Base-by-base conservation (phyloP, 306 rosid genomes). In the Begonia loranthoides region DNA sequence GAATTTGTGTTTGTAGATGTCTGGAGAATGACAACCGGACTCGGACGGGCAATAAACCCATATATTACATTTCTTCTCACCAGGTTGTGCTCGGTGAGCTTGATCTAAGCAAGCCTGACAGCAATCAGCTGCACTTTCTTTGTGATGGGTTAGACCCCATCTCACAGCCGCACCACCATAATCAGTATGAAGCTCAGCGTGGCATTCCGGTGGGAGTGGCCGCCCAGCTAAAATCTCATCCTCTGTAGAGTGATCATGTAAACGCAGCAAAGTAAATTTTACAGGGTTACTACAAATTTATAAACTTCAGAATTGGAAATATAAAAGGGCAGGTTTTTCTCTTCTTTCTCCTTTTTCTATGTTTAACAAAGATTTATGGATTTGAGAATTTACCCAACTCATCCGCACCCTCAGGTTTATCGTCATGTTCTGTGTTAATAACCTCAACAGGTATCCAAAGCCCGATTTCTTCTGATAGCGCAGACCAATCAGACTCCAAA, bases 31-130 rank as follows among this genome's bases (percentile, higher is more conserved):
- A 67, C 97, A 85, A 22, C 97, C 97, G 14, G 15, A 28, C 61
- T 85, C 97, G 12, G 81, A 72, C 1, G 95, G 97, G 57, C 97
- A 90, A 67, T 90, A 90, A 68, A 90, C 97, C 95, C 97, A 90
- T 47, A 80, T 61, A 66, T 90, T 90, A 71, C 97, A 85, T 80
- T 73, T 85, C 70, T 59, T 70, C 41, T 76, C 90, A 9, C 80
- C 77, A 40, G 83, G 79, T 65, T 66, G 86, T 34, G 94, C 94
- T 15, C 13, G 60, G 66, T 43, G 74, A 4, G 94, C 95, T 1
- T 85, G 95, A 66, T 82, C 87, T 66, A 90, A 60, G 80, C 97
- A 90, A 66, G 97, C 87, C 61, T 82, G 92, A 55, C 95, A 90
- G 60, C 97, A 90, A 72, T 90, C 95, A 28, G 95, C 94, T 59